Evolutionary conservation across 495 filamentous ascomycete species (phyloP).

Genomic region (Pseudevernia furfuracea): DNA sequence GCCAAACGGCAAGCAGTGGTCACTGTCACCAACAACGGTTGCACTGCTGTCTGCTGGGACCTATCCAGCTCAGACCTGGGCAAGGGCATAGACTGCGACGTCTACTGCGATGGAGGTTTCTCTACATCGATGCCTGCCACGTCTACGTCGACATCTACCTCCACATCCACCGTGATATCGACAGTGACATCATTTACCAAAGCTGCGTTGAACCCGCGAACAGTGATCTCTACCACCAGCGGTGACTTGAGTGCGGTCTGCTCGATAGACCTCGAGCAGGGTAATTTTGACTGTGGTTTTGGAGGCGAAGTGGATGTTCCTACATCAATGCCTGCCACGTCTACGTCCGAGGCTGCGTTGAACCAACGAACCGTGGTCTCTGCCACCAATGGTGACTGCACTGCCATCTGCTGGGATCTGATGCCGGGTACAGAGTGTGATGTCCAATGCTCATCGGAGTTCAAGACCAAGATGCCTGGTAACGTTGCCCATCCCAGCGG

Average conservation of each 20-base stretch:
- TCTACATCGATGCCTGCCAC: not conserved
- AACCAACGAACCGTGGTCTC: not conserved
- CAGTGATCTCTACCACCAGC: not conserved
- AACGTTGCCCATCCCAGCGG: not conserved
- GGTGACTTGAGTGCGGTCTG: too few species aligned
- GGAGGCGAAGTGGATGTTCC: not conserved
- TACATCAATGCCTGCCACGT: not conserved
- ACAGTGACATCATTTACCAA: not conserved
- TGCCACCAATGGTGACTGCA: not conserved
- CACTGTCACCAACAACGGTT: not conserved
- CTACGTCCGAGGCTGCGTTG: not conserved
- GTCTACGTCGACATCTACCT: not conserved
- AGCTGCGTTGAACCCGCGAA: not conserved
- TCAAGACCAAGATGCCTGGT: conserved; percentile 3
- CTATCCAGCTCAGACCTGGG: too few species aligned
- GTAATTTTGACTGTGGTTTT: not conserved
- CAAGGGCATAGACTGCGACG: not conserved
- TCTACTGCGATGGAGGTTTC: not conserved
- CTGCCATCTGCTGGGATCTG: not conserved
- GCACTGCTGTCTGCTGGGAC: conserved; percentile 9
- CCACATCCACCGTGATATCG: not conserved
- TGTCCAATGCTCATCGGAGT: conserved; percentile 2
- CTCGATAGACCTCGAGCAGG: too few species aligned
- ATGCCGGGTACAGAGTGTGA: conserved; percentile 10
- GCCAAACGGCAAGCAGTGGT: not conserved